Conservation (phyloP, 345 rosid genomes). For the Arabidopsis suecica region DNA sequence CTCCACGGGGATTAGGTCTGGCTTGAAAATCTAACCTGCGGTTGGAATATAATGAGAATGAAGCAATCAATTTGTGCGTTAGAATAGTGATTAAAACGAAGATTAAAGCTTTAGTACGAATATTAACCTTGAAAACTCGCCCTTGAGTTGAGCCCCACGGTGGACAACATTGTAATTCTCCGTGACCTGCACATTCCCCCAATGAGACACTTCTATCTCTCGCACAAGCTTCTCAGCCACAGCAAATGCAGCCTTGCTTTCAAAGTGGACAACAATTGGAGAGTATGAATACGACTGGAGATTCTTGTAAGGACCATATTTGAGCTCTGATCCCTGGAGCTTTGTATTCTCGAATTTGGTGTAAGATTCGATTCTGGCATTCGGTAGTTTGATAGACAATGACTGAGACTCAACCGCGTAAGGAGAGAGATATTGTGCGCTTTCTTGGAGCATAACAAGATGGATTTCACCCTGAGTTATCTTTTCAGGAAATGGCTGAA, state of each 20-base stretch:
- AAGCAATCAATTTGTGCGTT: conserved; percentile 17
- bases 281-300: conserved; percentile 66
- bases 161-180: conserved; percentile 83
- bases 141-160: conserved; percentile 84
- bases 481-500: conserved; percentile 85
- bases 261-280: conserved; percentile 84
- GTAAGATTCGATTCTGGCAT: conserved; percentile 75
- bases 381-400: conserved; percentile 71
- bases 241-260: conserved; percentile 81
- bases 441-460: conserved; percentile 83
- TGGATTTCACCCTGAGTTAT: conserved; percentile 87
- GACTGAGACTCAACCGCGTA: conserved; percentile 76
- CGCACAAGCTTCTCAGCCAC: conserved; percentile 77
- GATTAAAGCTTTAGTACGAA: background rate
- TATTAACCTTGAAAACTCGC: conserved; percentile 85
- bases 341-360: conserved; percentile 73
- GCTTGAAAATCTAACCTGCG: conserved; percentile 72
- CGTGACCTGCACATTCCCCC: conserved; percentile 93
- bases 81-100: background rate
- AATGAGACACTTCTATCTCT: conserved; percentile 94
- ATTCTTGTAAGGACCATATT: conserved; percentile 85
- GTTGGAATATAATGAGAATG: conserved; percentile 17
- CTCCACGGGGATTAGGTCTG: conserved; percentile 69
- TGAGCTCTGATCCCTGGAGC: conserved; percentile 75
- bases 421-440: conserved; percentile 77